Conservation (phyloP, 2,329 filamentous ascomycete genomes). For the Pseudocercospora eumusae region DNA sequence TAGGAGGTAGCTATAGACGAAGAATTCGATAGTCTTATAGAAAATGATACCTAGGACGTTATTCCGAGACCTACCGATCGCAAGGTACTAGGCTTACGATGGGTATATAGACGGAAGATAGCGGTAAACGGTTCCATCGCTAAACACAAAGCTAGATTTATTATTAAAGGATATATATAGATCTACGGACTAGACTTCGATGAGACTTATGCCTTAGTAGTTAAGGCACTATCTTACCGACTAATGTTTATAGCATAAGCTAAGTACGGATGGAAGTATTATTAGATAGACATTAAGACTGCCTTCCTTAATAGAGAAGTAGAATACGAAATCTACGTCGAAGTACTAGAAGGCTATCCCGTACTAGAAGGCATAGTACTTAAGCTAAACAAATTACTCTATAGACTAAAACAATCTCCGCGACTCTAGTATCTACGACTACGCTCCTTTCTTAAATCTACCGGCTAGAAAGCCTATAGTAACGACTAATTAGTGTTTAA, state of each 20-base stretch:
- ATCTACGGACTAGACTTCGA: constrained; percentile 17
- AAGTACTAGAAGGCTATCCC: constrained; percentile 17
- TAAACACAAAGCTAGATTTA: constrained; percentile 14
- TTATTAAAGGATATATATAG: constrained; percentile 16
- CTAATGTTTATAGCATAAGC: constrained; percentile 13
- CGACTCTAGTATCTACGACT: constrained; percentile 13
- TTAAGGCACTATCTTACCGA: constrained; percentile 14
- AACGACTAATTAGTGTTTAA: constrained; percentile 16
- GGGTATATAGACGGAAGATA: constrained; percentile 17
- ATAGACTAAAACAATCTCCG: constrained; percentile 17
- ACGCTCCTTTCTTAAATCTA: constrained; percentile 1
- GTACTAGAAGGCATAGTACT: constrained; percentile 8
- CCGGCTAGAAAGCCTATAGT: background rate
- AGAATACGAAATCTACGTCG: constrained; percentile 19
- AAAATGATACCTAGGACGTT: constrained; percentile 17
- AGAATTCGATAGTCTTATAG: constrained; percentile 12
- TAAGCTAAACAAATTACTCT: constrained; percentile 10
- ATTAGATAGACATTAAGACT: constrained; percentile 16
- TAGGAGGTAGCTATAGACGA: constrained; percentile 12
- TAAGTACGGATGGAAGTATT: constrained; percentile 9
- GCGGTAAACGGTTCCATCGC: constrained; percentile 5
- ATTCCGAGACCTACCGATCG: background rate
- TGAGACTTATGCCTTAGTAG: constrained; percentile 13
- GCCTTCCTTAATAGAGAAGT: constrained; percentile 17
- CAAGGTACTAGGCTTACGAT: constrained; percentile 13